These are phyloP conservation scores for Fragaria vesca DNA, from an alignment of 306 rosid genomes.

Conservation along the genomic window DNA sequence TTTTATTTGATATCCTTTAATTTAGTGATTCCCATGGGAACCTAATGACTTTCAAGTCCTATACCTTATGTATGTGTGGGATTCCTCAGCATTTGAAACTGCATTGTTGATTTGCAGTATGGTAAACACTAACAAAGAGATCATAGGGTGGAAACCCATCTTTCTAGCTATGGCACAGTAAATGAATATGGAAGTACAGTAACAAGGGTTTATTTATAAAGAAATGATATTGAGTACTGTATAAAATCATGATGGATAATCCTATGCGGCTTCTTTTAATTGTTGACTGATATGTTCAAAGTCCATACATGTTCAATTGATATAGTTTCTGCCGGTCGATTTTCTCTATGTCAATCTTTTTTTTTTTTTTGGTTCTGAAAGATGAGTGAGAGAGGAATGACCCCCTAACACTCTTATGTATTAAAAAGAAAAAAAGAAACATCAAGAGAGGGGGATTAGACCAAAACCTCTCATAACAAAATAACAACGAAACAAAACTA, in stretches of 20 bases:
- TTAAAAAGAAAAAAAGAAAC: no score
- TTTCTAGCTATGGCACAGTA: background rate
- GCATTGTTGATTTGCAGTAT: background rate
- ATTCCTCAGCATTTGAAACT: slow-evolving; percentile 5
- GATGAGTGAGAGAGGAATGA: no score
- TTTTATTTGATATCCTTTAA: no score
- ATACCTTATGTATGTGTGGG: background rate
- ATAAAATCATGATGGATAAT: background rate
- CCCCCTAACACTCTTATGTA: no score
- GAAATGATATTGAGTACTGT: background rate
- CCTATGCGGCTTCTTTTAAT: background rate
- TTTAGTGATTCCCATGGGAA: no score
- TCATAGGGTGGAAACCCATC: background rate
- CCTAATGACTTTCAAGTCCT: no score
- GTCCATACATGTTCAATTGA: background rate
- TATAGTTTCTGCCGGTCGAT: background rate
- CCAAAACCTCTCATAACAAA: no score
- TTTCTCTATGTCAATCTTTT: background rate
- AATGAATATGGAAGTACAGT: background rate
- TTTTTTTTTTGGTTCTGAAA: no score
- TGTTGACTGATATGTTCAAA: background rate
- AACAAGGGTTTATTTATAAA: background rate
- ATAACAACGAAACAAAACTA: no score
- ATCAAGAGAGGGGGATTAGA: no score
- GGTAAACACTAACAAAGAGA: background rate